Evolutionary conservation across 495 filamentous ascomycete species (phyloP).

Genomic region (Penicillium macrosclerotiorum): DNA sequence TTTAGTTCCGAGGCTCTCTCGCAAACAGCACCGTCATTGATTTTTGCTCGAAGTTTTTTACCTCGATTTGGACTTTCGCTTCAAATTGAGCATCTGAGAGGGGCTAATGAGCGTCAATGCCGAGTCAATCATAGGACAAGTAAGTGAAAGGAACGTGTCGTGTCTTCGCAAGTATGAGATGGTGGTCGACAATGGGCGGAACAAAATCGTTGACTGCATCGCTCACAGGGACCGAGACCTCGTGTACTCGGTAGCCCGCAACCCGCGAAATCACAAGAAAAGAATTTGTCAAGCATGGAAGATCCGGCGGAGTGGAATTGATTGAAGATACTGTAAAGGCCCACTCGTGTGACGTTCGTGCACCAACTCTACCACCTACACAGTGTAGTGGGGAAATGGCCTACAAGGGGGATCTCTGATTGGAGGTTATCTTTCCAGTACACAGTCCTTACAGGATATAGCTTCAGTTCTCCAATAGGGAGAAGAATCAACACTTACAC

Average conservation of each 20-base stretch:
- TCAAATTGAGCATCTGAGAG: slow-evolving; percentile 8
- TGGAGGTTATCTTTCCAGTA: too few species aligned
- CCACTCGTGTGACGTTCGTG: too few species aligned
- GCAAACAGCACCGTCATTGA: slow-evolving; percentile 8
- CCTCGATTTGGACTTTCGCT: slow-evolving; percentile 9
- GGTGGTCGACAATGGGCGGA: slow-evolving; percentile 3
- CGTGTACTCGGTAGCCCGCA: slow-evolving; percentile 2
- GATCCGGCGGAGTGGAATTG: too few species aligned
- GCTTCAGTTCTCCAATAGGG: too few species aligned
- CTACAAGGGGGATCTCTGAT: too few species aligned
- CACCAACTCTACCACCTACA: too few species aligned
- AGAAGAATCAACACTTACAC: too few species aligned
- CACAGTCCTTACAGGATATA: too few species aligned
- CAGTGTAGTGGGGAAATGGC: too few species aligned
- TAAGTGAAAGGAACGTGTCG: background rate
- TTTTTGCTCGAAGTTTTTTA: slow-evolving; percentile 7
- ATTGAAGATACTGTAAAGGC: too few species aligned
- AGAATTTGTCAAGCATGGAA: slow-evolving; percentile 6
- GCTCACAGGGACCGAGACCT: slow-evolving; percentile 3
- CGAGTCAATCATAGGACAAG: background rate
- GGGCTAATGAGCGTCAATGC: background rate
- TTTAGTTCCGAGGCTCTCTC: slow-evolving; percentile 11
- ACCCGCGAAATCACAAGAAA: background rate
- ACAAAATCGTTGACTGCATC: slow-evolving; percentile 5
- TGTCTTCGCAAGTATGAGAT: slow-evolving; percentile 10